Base-by-base conservation (phyloP, 768 basidiomycete genomes). In the Artomyces pyxidatus region DNA sequence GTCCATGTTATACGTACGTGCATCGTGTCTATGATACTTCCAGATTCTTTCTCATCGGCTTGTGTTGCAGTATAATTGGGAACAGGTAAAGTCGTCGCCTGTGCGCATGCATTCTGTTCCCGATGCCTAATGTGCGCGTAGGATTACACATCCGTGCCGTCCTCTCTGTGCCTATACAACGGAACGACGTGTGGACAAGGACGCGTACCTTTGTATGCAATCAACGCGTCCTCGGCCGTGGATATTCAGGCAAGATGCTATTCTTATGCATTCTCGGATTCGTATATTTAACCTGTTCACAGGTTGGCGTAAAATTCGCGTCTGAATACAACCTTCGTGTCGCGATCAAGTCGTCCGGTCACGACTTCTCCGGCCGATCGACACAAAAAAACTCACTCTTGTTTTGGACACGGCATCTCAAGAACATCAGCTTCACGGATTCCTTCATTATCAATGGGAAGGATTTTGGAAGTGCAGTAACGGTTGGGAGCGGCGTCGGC, bases 331-430 rank as follows among this genome's bases (percentile, higher is more conserved):
- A 65, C 30, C 57, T 69, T 17, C 64, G 65, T 3, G 45, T 68
- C 12, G 61, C 50, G 6, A 55, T 69, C 50, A 68, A 67, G 50
- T 55, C 61, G 10, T 58, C 53, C 7, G 68, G 71, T 0, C 72
- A 74, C 47, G 73, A 74, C 48, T 70, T 62, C 52, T 64, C 74
- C 10, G 73, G 73, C 2, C 63, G 74, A 8, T 74, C 73, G 21
- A 68, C 72, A 3, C 71, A 66, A n/a, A 65, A 63, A 0, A 62
- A 65, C 14, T 64, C 65, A 2, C 64, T 76, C 28, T 56, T 74
- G 46, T 56, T 74, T 35, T 75, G 68, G 65, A 73, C 69, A 0
- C 68, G 68, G 26, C 55, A 67, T 43, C 45, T 72, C 30, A 60
- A 68, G 49, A 57, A 69, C 42, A 63, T 67, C 6, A 52, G 60